Percentiles rank a stretch among this genome's conserved stretches.
Evolutionary conservation across 2,329 filamentous ascomycete species (phyloP).

Genomic region (Kalaharituber pfeilii): DNA sequence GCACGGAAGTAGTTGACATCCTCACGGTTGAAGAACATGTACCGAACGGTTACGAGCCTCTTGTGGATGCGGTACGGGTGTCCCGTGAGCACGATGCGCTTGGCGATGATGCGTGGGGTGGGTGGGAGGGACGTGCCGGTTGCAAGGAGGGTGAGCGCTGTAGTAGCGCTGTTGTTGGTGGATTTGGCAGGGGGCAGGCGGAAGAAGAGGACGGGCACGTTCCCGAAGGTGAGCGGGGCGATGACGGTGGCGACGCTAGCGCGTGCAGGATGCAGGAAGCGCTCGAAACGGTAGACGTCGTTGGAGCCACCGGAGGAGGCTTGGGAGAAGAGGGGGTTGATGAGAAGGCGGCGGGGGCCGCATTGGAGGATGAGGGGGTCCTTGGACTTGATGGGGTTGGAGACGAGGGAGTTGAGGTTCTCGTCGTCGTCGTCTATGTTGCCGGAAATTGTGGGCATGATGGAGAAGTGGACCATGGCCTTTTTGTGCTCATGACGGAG

Average conservation of each 20-base stretch:
- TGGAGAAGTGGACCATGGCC: conserved; percentile 72
- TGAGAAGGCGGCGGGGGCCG: conserved; percentile 66
- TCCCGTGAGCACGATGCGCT: conserved; percentile 82
- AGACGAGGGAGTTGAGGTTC: conserved; percentile 52
- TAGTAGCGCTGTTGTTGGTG: conserved; percentile 30
- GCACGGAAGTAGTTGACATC: conserved; percentile 98
- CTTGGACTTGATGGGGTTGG: conserved; percentile 70
- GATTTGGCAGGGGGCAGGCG: conserved; percentile 38
- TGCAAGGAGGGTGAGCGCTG: conserved; percentile 44
- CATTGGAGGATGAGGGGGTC: conserved; percentile 83
- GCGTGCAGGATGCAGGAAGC: conserved; percentile 77
- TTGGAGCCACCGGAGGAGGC: conserved; percentile 85
- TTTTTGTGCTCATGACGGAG: conserved; percentile 91
- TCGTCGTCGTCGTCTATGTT: background rate
- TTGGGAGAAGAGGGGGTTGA: conserved; percentile 82
- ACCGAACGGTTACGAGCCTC: conserved; percentile 85
- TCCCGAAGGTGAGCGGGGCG: conserved; percentile 81
- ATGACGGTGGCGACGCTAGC: conserved; percentile 80
- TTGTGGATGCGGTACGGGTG: conserved; percentile 99
- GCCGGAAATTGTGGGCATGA: conserved; percentile 35
- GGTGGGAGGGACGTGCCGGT: conserved; percentile 69
- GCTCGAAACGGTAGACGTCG: conserved; percentile 79
- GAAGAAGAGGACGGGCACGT: conserved; percentile 81
- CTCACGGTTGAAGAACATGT: conserved; percentile 95
- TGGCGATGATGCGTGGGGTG: conserved; percentile 63